A percentile compares a stretch with the other conserved stretches of the same genome.
Evolutionary conservation across 148 eudicot genomes (phyloP).

Genomic region (Fagopyrum esculentum): DNA sequence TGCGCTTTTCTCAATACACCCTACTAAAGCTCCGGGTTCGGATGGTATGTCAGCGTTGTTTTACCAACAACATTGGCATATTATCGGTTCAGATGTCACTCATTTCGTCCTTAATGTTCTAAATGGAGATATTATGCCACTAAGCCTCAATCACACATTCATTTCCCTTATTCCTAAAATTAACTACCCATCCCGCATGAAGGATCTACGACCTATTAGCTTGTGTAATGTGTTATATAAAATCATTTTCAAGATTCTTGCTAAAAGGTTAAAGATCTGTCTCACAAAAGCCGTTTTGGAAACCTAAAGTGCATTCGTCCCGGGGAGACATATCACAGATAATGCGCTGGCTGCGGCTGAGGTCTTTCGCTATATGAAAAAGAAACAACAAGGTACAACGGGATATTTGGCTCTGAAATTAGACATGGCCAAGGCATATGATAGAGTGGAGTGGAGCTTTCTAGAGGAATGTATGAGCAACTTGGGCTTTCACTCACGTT

Average conservation of each 20-base stretch:
- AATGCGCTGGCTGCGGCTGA: not conserved
- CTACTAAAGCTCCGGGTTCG: not conserved
- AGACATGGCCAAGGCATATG: not conserved
- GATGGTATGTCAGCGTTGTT: not conserved
- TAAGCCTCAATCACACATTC: not conserved
- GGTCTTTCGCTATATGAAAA: no score
- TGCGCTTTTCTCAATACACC: not conserved
- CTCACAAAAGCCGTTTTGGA: not conserved
- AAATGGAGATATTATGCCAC: not conserved
- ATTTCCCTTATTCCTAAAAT: no score
- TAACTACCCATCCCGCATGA: no score
- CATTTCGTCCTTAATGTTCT: not conserved
- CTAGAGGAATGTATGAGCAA: not conserved
- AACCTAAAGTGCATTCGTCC: not conserved
- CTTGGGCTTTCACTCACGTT: not conserved
- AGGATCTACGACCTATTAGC: no score
- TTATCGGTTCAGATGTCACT: not conserved
- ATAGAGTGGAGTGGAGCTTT: not conserved
- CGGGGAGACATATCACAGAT: not conserved
- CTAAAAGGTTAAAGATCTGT: no score
- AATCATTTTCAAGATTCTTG: no score
- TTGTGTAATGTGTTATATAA: no score
- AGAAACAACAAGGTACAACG: no score
- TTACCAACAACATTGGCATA: not conserved
- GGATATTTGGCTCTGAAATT: not conserved